Evolutionary conservation across 2,329 filamentous ascomycete genomes (phyloP), one percentile per base, ranked within the genome.

Genomic region (Xylaria sp.): DNA sequence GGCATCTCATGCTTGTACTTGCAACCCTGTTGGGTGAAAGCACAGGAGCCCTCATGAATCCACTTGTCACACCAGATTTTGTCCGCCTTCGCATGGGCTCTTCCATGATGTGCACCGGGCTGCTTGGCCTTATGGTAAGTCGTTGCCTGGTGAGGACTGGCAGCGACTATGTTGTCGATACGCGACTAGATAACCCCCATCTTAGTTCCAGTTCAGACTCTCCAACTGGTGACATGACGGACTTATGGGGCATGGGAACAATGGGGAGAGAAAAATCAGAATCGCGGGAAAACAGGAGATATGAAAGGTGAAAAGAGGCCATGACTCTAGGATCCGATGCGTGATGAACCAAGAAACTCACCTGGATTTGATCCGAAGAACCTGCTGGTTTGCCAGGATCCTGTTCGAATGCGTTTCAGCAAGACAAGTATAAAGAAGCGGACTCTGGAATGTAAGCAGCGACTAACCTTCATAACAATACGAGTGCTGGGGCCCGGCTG

Each of bases 1-100:
- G 92, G 92, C 89, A 96, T 96, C 72, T 94, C 90, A 72, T 96
- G 92, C 76, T 92, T 93, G 78, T 86, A 96, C 65, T 87, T 85
- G 76, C 92, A 96, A 0, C 92, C 92, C 69, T 92, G 87, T 72
- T 95, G 90, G 2, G 83, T 86, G 72, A 91, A 97, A 63, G 89
- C 89, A 72, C 92, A 97, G 49, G 90, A 85, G 18, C 91, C 92
- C 60, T 89, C 87, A 67, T 90, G 87, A 57, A 96, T 87, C 92
- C 92, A 97, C 73, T 93, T 91, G 60, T 91, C 90, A 75, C 92
- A 96, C 73, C 89, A 96, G 23, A 88, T 77, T 72, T 96, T 96
- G 59, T 67, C 65, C 69, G 70, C 13, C 70, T 68, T 56, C 68
- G 68, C 9, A 4, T 55, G 39, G n/a, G 54, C 55, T 9, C 11